Evolutionary conservation across 805 yeast species (phyloP).

Genomic region (Kodamaea hsintzibuensis): DNA sequence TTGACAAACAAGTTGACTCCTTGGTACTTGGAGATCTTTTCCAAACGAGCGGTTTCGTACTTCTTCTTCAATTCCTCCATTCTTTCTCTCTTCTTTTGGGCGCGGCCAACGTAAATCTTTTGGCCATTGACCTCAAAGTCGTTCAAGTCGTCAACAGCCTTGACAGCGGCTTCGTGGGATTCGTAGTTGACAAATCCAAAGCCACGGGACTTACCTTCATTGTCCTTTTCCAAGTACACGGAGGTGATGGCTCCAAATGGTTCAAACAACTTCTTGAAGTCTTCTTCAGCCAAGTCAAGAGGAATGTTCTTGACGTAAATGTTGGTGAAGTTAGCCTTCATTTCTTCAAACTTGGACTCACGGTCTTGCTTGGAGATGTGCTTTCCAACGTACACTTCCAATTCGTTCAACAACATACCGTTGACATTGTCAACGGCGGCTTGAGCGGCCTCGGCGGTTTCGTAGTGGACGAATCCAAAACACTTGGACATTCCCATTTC

Average conservation of each 20-base stretch:
- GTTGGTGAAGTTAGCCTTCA: conserved; percentile 92
- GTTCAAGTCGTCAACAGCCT: conserved; percentile 90
- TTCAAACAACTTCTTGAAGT: conserved; percentile 69
- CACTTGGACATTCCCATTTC: conserved; percentile 90
- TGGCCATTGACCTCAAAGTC: conserved; percentile 84
- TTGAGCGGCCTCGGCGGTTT: conserved; percentile 85
- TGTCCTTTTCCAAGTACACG: conserved; percentile 74
- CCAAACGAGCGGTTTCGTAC: conserved; percentile 88
- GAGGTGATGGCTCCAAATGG: conserved; percentile 83
- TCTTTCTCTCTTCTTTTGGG: conserved; percentile 99
- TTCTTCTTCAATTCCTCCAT: conserved; percentile 92
- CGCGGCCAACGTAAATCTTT: conserved; percentile 93
- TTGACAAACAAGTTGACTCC: conserved; percentile 96
- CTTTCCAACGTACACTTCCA: conserved; percentile 93
- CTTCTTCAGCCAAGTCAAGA: conserved; percentile 65
- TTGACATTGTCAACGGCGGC: conserved; percentile 96
- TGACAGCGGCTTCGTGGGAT: conserved; percentile 81
- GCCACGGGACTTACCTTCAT: conserved; percentile 88
- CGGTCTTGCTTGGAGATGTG: conserved; percentile 93
- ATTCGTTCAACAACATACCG: conserved; percentile 97
- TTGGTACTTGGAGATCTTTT: conserved; percentile 90
- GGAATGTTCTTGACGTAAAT: conserved; percentile 91
- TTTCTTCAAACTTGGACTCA: conserved; percentile 86
- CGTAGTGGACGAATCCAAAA: conserved; percentile 97
- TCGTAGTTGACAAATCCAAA: conserved; percentile 95